Base-by-base conservation (phyloP, 176 grass and related monocot genomes). In the Zea mays region DNA sequence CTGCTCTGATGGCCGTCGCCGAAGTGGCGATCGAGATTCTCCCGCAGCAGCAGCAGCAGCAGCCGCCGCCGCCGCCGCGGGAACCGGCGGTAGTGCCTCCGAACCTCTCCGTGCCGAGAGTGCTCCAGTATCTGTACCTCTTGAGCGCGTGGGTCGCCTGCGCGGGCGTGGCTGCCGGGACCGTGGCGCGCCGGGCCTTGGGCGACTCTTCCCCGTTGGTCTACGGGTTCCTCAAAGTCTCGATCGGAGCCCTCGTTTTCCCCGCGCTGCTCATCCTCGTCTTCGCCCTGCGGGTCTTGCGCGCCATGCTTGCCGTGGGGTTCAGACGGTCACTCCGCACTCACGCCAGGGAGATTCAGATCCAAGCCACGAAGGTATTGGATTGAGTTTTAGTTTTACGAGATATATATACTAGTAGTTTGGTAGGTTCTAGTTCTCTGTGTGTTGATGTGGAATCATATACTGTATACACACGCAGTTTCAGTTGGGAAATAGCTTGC, bases 11-110 rank as follows among this genome's bases (percentile, higher is more conserved):
- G 68, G 68, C 68, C 21, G 69, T n/a, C 48, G 4, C 2, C 49
- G 70, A 72, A 8, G 69, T 72, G 33, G 69, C 51, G 47, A 49
- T 70, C 7, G 67, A 70, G 5, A 20, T 70, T 7, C n/a, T 33
- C 43, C 43, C 43, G 6, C 67, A 44, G 66, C 41, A 13, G 43
- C 19, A 0, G 27, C 63, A 15, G 16, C 13, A 12, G 46, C 27
- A 1, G 65, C 40, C 8, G 47, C 5, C 3, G 67, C 13, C 8
- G 48, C 7, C 15, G 48, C 4, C 68, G 42, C 39, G 8, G 65
- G 43, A 14, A 43, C 67, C 27, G 47, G 48, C 48, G 33, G 33
- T 6, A 8, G 48, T 38, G 64, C 8, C n/a, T 38, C 15, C 12
- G 6, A 3, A 14, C 12, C 3, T n/a, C 16, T 16, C 39, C 16